Base-by-base conservation (phyloP, 129 eudicot species). In the Chrysanthemum makinoi region DNA sequence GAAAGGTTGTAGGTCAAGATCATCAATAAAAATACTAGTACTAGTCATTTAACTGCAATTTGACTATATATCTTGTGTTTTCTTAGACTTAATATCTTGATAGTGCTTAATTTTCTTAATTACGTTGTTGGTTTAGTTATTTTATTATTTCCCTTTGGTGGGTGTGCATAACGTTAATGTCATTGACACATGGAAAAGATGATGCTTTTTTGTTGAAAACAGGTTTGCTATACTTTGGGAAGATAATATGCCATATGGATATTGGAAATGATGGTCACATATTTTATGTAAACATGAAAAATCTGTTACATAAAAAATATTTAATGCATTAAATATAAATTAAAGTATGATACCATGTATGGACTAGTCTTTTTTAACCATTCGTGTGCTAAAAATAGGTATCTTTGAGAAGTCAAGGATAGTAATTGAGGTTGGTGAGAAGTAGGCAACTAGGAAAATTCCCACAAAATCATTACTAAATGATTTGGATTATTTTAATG, bases 231-330 rank as follows among this genome's bases (percentile, higher is more conserved):
- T 60, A 74, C 64, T 52, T 74, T 2, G 71, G 54, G 55, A 51
- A 43, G 55, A 54, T 47, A 74, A 53, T 65, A 64, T 46, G n/a
- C 72, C 57, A 74, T 65, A 39, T 39, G 18, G 28, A 47, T 39
- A 55, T 65, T 58, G 72, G 49, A 74, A 74, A 74, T 65, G 79
- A 74, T 74, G 47, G 10, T 54, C 66, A 75, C 64, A 10, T 80
- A 76, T 51, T 68, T 20, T 20, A 20, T 20, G 0, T 20, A 20
- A 26, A 43, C 14, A 12, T n/a, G 0, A 5, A 35, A 35, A 35
- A 12, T 13, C 53, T 14, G 4, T 54, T 16, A 3, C 50, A 66
- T 50, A 0, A 39, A 39, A 70, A 56, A 0, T 33, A n/a, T 70
- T 55, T 1, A 70, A 35, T 35, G 44, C 71, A 20, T 70, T 17